These are phyloP conservation scores for Fusarium oligoseptatum DNA, from an alignment of 2,329 filamentous ascomycete genomes.

Conservation along the genomic window DNA sequence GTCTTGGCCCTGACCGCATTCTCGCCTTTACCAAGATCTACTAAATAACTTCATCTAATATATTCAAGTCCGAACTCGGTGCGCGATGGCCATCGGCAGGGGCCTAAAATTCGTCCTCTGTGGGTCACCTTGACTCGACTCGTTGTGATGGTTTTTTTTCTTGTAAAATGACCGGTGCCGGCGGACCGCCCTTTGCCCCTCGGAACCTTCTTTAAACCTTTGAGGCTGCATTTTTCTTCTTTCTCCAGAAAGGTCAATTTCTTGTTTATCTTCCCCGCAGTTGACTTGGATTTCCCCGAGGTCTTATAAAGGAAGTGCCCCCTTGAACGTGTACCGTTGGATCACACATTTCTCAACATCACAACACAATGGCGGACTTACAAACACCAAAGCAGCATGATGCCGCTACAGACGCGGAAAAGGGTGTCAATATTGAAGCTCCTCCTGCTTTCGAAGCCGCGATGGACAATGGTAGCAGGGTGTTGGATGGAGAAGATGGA, in stretches of 20 bases:
- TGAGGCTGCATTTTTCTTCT: background rate
- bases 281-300: background rate
- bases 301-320: background rate
- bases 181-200: slow-evolving; percentile 14
- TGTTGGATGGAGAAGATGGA: slow-evolving; percentile 29
- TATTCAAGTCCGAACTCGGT: slow-evolving; percentile 16
- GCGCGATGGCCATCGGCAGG: slow-evolving; percentile 26
- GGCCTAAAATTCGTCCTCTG: slow-evolving; percentile 3
- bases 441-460: background rate
- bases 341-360: background rate
- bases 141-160: background rate
- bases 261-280: background rate
- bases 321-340: background rate
- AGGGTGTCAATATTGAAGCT: background rate
- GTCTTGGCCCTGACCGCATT: background rate
- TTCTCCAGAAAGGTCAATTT: background rate
- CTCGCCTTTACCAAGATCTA: background rate
- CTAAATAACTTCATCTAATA: background rate
- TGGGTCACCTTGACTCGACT: slow-evolving; percentile 32
- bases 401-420: slow-evolving; percentile 14
- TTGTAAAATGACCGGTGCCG: slow-evolving; percentile 19
- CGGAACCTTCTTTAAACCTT: background rate
- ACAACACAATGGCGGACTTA: slow-evolving; percentile 15
- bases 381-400: background rate
- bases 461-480: background rate